Base-by-base conservation (phyloP, 2,329 filamentous ascomycete genomes). In the Sporothrix sp. region DNA sequence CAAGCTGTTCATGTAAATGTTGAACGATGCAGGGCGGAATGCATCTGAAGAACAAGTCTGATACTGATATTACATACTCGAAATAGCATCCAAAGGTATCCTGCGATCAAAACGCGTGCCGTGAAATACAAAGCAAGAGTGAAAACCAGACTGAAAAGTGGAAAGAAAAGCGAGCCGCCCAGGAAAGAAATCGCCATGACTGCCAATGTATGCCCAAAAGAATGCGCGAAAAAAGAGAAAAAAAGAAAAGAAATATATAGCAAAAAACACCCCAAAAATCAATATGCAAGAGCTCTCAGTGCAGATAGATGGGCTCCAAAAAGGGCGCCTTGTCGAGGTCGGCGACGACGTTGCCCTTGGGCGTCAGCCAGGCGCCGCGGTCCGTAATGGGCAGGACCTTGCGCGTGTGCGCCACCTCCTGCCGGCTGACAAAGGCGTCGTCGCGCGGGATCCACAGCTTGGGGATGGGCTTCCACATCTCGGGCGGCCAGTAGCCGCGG, bases 401-500 rank as follows among this genome's bases (percentile, higher is more conserved):
- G 57, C 73, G 71, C 0, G 81, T 83, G 57, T 87, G 78, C 36
- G 72, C 70, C 52, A 89, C 74, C 65, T 90, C 87, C 61, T 90
- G 84, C 58, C 70, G 71, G 52, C 79, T 84, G 33, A 91, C 76
- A 21, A 85, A 84, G 23, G 78, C 74, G 1, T 74, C 70, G 61
- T 93, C 87, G 48, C 76, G 74, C 1, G 87, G 86, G 25, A 93
- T 81, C 87, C 87, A 93, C 27, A 93, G 71, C 7, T 81, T 68
- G 3, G 84, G 83, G 0, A 78, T 68, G 36, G 74, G 68, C 46
- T 74, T 70, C 38, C 69, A 78, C 62, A 87, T 79, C 8, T 83
- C 76, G 0, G 87, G 85, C 57, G 87, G 81, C 66, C 74, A 79
- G 66, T 88, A 93, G 0, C 85, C 86, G 38, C 79, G 71, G 16